These are phyloP conservation scores for Aristolochia fimbriata DNA, from an alignment of 164 flowering plant genomes.

Conservation along the genomic window DNA sequence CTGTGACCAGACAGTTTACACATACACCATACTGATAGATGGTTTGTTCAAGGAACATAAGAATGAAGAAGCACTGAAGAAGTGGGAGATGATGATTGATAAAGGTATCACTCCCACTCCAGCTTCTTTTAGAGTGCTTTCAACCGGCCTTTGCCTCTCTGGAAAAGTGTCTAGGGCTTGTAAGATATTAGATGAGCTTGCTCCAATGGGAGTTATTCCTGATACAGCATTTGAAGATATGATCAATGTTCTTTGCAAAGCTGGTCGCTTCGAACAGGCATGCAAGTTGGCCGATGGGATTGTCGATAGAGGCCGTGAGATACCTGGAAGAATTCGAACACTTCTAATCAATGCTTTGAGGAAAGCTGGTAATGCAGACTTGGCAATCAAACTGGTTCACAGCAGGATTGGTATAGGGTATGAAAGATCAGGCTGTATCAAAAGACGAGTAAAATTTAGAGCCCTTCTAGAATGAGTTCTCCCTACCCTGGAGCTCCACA, in stretches of 20 bases:
- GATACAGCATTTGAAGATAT: slow-evolving; percentile 85
- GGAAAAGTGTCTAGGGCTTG: slow-evolving; percentile 89
- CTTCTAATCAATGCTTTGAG: slow-evolving; percentile 84
- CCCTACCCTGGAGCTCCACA: too few species aligned
- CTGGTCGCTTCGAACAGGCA: slow-evolving; percentile 72
- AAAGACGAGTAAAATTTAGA: slow-evolving; percentile 73
- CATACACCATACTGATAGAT: slow-evolving; percentile 75
- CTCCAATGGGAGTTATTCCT: slow-evolving; percentile 72
- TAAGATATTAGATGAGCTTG: slow-evolving; percentile 46
- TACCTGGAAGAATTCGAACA: slow-evolving; percentile 76
- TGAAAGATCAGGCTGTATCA: slow-evolving; percentile 70
- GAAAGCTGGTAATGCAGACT: slow-evolving; percentile 76
- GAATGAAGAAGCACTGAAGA: slow-evolving; percentile 83
- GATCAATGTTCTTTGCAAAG: slow-evolving; percentile 76
- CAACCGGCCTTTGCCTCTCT: slow-evolving; percentile 85
- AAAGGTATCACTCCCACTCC: slow-evolving; percentile 83
- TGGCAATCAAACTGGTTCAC: slow-evolving; percentile 89
- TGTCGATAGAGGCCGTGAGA: slow-evolving; percentile 86
- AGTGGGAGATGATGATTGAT: slow-evolving; percentile 91
- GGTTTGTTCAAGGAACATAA: slow-evolving; percentile 64
- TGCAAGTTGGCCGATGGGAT: slow-evolving; percentile 96
- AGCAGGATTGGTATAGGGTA: slow-evolving; percentile 91
- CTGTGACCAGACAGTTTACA: slow-evolving; percentile 83
- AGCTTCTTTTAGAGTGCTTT: slow-evolving; percentile 78
- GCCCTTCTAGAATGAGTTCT: slow-evolving; percentile 28